Conservation (phyloP, 768 basidiomycete genomes). For the Lentinula guzmanii region DNA sequence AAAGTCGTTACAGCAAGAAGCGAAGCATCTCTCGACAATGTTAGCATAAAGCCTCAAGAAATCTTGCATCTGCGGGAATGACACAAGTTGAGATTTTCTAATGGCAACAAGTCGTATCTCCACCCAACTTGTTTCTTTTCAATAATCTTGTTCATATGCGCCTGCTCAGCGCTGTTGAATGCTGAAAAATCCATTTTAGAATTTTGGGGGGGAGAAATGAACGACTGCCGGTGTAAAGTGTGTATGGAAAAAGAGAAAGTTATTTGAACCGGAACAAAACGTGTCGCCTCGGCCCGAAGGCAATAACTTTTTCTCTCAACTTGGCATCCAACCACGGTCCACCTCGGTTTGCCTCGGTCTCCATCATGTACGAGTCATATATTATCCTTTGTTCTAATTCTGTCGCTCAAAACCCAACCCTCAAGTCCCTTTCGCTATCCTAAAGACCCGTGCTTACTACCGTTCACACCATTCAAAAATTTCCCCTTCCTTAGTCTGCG, state of each 20-base stretch:
- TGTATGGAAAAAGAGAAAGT: conserved; percentile 8
- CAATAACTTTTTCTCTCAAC: background rate
- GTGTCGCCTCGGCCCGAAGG: background rate
- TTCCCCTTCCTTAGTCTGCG: background rate
- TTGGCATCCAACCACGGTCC: background rate
- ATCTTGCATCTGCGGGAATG: conserved; percentile 82
- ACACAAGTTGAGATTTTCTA: background rate
- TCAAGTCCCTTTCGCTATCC: background rate
- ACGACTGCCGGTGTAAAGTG: background rate
- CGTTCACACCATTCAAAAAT: background rate
- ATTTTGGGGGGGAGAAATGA: background rate
- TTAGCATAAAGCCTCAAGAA: conserved; percentile 93
- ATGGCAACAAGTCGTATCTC: background rate
- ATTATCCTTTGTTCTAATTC: background rate
- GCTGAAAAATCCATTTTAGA: conserved; percentile 82
- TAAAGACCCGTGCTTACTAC: background rate
- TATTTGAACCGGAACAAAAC: background rate
- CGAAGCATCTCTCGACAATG: conserved; percentile 96
- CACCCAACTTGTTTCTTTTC: conserved; percentile 88
- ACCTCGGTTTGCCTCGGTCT: background rate
- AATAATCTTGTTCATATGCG: conserved; percentile 91
- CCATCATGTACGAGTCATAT: background rate
- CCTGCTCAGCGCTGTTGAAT: conserved; percentile 87
- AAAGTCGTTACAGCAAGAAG: conserved; percentile 91
- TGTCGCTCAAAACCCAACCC: background rate